A percentile compares a stretch with the other conserved stretches of the same genome.
Conservation (phyloP, 371 early-diverging fungal genomes). For the Mucor saturninus region DNA sequence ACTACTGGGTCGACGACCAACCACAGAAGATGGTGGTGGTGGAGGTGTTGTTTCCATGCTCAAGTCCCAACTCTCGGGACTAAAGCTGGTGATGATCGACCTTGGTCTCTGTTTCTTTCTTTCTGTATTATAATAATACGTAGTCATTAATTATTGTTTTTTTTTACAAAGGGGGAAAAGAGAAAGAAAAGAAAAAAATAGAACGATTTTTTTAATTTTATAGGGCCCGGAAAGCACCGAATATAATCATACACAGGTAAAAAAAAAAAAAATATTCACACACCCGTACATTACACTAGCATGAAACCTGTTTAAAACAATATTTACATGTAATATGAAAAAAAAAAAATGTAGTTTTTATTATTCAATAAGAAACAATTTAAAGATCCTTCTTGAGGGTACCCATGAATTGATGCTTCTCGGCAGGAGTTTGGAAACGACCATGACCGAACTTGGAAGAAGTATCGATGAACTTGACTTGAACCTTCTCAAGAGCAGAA, state of each 20-base stretch:
- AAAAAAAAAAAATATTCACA: not conserved
- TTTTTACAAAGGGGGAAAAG: not conserved
- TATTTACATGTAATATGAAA: not conserved
- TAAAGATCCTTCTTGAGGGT: conserved; percentile 88
- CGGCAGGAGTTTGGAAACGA: conserved; percentile 99
- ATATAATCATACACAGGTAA: not conserved
- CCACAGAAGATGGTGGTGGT: not conserved
- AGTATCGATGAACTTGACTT: conserved; percentile 99
- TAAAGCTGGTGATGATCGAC: too few relatives aligned
- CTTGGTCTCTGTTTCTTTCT: not conserved
- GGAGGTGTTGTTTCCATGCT: not conserved
- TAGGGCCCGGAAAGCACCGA: conserved; percentile 4
- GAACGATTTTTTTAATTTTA: conserved; percentile 5
- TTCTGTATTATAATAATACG: not conserved
- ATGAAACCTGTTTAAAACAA: not conserved
- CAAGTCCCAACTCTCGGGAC: too few relatives aligned
- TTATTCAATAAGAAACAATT: conserved; percentile 13
- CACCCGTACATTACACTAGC: not conserved
- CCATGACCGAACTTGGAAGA: conserved; percentile 99
- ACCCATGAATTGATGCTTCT: conserved; percentile 98
- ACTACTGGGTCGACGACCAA: not conserved
- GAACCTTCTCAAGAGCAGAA: conserved; percentile 95
- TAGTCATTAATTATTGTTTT: not conserved
- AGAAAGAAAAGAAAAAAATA: conserved; percentile 4
- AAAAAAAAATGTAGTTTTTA: not conserved